Conservation (phyloP, 1,284 basidiomycete species). For the Ustilago xerochloae region DNA sequence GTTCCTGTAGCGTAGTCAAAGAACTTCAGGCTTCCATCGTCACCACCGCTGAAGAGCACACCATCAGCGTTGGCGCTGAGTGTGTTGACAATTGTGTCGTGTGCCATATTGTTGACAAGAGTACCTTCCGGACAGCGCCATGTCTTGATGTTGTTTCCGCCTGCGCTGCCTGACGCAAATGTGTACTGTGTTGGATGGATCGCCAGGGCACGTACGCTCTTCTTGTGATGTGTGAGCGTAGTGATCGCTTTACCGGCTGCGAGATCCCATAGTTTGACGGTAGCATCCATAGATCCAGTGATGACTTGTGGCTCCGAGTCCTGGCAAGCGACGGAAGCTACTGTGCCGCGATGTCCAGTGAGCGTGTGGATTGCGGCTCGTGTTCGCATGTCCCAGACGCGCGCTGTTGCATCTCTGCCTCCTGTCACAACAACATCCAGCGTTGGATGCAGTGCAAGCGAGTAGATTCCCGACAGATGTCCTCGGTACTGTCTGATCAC, state of each 20-base stretch:
- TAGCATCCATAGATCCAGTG: slow-evolving; percentile 97
- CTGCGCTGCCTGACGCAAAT: slow-evolving; percentile 92
- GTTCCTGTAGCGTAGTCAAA: slow-evolving; percentile 89
- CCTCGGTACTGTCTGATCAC: slow-evolving; percentile 98
- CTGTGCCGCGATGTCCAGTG: slow-evolving; percentile 90
- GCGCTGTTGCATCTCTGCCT: slow-evolving; percentile 92
- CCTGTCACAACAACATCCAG: slow-evolving; percentile 94
- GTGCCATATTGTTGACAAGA: slow-evolving; percentile 94
- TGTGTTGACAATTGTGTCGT: slow-evolving; percentile 97
- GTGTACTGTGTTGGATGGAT: slow-evolving; percentile 89
- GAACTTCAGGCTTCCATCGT: slow-evolving; percentile 60
- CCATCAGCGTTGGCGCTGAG: slow-evolving; percentile 92
- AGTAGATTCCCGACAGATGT: slow-evolving; percentile 93
- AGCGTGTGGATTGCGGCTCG: slow-evolving; percentile 95
- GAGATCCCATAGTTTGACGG: slow-evolving; percentile 96
- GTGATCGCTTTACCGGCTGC: slow-evolving; percentile 96
- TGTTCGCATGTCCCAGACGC: slow-evolving; percentile 99
- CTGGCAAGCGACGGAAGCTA: slow-evolving; percentile 93
- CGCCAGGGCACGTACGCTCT: slow-evolving; percentile 89
- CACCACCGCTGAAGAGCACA: slow-evolving; percentile 88
- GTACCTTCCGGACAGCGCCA: slow-evolving; percentile 97
- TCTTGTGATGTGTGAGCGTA: slow-evolving; percentile 97
- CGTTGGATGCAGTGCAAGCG: slow-evolving; percentile 83
- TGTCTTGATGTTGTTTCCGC: slow-evolving; percentile 98
- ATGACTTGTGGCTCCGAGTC: slow-evolving; percentile 97